phyloP scores from a whole-genome alignment of 2,329 filamentous ascomycete genomes.

The Fusarium bactridioides region DNA sequence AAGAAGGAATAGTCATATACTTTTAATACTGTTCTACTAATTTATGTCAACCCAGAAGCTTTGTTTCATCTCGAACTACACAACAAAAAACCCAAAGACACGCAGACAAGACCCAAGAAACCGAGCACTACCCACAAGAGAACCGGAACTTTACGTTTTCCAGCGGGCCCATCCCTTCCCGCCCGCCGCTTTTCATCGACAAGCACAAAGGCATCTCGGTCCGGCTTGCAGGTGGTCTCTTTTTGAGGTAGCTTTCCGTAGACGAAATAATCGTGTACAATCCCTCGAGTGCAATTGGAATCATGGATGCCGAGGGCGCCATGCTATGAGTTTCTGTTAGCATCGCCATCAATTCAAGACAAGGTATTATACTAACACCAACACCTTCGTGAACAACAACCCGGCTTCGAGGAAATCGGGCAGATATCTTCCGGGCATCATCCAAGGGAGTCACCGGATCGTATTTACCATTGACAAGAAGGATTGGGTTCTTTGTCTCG shows the following conservation, averaged over 20 bases:
- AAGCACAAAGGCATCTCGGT: fast-evolving
- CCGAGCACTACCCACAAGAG: not conserved
- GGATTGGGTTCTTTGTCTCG: not conserved
- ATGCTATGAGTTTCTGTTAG: not conserved
- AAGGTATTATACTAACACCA: not conserved
- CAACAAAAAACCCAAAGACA: not conserved
- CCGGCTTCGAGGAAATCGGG: not conserved
- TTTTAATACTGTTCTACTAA: not conserved
- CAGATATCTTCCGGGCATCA: not conserved
- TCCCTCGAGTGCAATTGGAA: fast-evolving
- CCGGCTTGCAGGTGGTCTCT: not conserved
- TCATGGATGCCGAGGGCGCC: fast-evolving
- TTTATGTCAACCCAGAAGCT: not conserved
- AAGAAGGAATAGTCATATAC: not conserved
- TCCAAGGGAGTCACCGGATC: not conserved
- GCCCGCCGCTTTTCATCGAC: fast-evolving
- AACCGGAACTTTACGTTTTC: not conserved
- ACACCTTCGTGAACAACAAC: not conserved
- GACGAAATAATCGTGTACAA: not conserved
- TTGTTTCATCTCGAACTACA: not conserved
- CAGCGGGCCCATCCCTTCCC: fast-evolving
- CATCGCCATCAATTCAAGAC: not conserved
- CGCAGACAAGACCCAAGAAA: not conserved
- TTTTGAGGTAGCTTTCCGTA: fast-evolving
- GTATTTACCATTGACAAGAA: not conserved